Evolutionary conservation across 2,329 filamentous ascomycete species (phyloP).

Genomic region (Scortechinia acanthostroma): DNA sequence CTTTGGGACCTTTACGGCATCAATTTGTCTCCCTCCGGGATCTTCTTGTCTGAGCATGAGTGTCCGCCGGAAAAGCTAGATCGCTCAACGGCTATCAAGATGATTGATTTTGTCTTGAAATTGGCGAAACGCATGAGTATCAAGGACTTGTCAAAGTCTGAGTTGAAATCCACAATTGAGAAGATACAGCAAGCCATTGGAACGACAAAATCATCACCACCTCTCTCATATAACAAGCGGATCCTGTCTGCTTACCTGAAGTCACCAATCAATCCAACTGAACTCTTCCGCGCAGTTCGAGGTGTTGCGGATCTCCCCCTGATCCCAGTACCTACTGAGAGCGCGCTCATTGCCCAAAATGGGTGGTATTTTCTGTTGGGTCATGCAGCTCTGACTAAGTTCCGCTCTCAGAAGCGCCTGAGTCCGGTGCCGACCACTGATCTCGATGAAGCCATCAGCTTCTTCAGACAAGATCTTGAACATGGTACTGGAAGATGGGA

Average conservation of each 20-base stretch:
- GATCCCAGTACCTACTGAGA: constrained; percentile 6
- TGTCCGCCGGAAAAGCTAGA: constrained; percentile 75
- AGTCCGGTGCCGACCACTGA: constrained; percentile 23
- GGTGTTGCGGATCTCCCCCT: neutral
- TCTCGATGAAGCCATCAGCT: constrained; percentile 20
- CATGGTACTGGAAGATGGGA: constrained; percentile 26
- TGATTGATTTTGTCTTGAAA: constrained; percentile 76
- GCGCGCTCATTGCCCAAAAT: constrained; percentile 12
- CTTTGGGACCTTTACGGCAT: constrained; percentile 77
- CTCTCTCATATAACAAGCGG: constrained; percentile 80
- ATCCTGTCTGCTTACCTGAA: constrained; percentile 77
- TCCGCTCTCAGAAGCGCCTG: constrained; percentile 18
- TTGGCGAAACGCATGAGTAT: constrained; percentile 79
- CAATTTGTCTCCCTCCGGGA: constrained; percentile 31
- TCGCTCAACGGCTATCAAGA: constrained; percentile 69
- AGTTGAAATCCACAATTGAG: constrained; percentile 83
- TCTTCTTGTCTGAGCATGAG: constrained; percentile 69
- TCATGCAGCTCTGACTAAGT: constrained; percentile 8
- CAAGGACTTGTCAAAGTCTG: constrained; percentile 85
- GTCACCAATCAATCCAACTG: constrained; percentile 73
- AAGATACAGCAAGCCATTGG: constrained; percentile 86
- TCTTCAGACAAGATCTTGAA: constrained; percentile 24
- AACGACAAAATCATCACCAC: constrained; percentile 67
- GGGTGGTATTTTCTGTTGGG: constrained; percentile 12
- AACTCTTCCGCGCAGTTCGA: constrained; percentile 46